phyloP scores from a whole-genome alignment of 306 rosid genomes.

The Rubus parviflorus region DNA sequence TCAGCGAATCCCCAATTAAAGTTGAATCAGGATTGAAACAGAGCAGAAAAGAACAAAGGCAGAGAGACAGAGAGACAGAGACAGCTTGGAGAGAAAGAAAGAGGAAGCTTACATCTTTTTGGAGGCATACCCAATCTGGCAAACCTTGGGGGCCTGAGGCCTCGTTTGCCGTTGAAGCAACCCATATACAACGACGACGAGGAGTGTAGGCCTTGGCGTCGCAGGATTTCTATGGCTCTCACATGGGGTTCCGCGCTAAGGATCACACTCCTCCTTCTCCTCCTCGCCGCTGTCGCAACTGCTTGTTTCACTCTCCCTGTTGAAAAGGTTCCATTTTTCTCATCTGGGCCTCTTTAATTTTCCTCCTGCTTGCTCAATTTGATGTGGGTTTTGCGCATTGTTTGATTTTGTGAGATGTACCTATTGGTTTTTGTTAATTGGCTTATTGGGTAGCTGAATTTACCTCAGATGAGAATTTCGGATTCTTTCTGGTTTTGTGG shows the following conservation, averaged over 20 bases:
- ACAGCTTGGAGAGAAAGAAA: background rate
- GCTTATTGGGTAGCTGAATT: background rate
- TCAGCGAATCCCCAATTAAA: background rate
- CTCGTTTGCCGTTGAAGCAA: slow-evolving; percentile 77
- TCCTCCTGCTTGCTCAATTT: background rate
- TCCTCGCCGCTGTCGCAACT: slow-evolving; percentile 52
- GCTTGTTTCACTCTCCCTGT: slow-evolving; percentile 87
- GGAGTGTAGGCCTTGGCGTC: slow-evolving; percentile 76
- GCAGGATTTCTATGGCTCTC: slow-evolving; percentile 64
- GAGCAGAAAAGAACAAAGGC: background rate
- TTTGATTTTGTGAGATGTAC: background rate
- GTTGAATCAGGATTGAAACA: background rate
- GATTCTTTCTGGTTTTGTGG: background rate
- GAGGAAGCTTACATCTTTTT: slow-evolving; percentile 18
- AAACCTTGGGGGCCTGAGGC: slow-evolving; percentile 71
- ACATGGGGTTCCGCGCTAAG: slow-evolving; percentile 66
- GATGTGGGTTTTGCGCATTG: background rate
- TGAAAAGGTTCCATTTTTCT: slow-evolving; percentile 56
- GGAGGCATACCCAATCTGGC: slow-evolving; percentile 59
- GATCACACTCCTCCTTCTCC: slow-evolving; percentile 64
- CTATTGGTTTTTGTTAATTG: slow-evolving; percentile 7
- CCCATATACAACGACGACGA: slow-evolving; percentile 50
- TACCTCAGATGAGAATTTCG: background rate
- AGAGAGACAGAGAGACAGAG: background rate
- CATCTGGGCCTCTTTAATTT: slow-evolving; percentile 22